A percentile compares a stretch with the other conserved stretches of the same genome.
phyloP scores from a whole-genome alignment of 225 moss, liverwort and hornwort species.

The Pseudisothecium myosuroides region DNA sequence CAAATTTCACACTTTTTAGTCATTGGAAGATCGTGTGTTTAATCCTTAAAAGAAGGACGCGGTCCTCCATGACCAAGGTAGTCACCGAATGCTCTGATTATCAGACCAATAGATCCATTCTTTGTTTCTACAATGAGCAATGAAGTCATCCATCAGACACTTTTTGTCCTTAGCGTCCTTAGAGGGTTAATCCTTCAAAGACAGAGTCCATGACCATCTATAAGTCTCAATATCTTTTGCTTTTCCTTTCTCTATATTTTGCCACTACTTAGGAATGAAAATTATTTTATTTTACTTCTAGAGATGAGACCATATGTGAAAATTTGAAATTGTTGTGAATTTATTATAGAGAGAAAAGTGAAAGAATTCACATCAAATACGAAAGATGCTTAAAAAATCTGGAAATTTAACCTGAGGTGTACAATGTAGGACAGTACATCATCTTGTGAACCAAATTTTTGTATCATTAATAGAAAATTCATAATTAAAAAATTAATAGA shows the following conservation, averaged over 20 bases:
- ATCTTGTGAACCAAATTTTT: accelerated
- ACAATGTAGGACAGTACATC: neutral
- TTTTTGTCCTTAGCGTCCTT: too few relatives aligned
- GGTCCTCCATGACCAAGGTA: too few relatives aligned
- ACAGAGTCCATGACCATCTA: neutral
- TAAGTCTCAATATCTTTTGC: neutral
- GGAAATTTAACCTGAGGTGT: neutral
- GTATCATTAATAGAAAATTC: too few relatives aligned
- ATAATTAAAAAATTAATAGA: neutral
- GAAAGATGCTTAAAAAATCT: neutral
- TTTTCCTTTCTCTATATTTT: neutral
- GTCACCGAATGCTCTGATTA: too few relatives aligned
- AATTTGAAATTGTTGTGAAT: neutral
- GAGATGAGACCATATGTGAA: neutral
- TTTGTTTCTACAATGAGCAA: too few relatives aligned
- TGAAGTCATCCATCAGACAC: too few relatives aligned
- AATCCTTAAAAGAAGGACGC: neutral
- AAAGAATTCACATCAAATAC: neutral
- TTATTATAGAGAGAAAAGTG: too few relatives aligned
- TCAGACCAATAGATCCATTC: too few relatives aligned
- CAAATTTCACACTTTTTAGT: neutral
- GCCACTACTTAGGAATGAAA: neutral
- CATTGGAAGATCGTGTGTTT: neutral
- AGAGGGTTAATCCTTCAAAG: too few relatives aligned
- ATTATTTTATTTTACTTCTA: too few relatives aligned